Conservation (phyloP, 305 asterid genomes). For the Stenogyne calaminthoides region DNA sequence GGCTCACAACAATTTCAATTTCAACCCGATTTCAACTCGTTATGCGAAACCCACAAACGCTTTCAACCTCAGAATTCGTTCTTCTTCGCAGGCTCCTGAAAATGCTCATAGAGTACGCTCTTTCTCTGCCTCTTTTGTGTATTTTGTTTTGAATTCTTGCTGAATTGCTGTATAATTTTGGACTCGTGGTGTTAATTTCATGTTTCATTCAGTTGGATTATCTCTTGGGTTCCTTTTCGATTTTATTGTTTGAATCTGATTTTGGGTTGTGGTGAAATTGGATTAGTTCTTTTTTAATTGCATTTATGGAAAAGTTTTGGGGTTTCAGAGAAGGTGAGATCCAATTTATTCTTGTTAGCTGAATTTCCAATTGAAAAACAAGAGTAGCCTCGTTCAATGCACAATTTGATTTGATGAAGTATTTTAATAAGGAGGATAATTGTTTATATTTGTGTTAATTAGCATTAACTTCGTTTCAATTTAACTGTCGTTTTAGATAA, state of each 20-base stretch:
- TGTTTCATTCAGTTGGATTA: background rate
- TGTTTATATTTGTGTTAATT: no score
- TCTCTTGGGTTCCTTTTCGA: background rate
- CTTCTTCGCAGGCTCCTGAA: constrained; percentile 33
- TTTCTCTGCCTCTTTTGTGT: constrained; percentile 1
- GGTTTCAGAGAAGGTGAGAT: background rate
- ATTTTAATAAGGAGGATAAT: background rate
- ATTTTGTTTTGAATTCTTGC: constrained; percentile 2
- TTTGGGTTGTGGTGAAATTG: constrained; percentile 1
- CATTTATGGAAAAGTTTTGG: background rate
- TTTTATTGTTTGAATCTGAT: background rate
- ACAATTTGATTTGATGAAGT: background rate
- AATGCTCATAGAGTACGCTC: constrained; percentile 33
- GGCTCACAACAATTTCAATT: background rate
- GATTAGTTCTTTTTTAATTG: background rate
- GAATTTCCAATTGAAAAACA: no score
- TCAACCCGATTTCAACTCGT: constrained; percentile 23
- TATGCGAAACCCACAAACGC: constrained; percentile 22
- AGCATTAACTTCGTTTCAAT: no score
- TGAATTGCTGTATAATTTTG: background rate
- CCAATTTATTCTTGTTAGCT: background rate
- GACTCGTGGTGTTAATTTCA: background rate
- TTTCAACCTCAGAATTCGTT: constrained; percentile 33
- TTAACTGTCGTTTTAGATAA: no score
- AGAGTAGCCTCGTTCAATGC: background rate